A percentile compares a stretch with the other conserved stretches of the same genome.
These are phyloP conservation scores for Colletotrichum limetticola DNA, from an alignment of 2,329 filamentous ascomycete species.

Conservation along the genomic window DNA sequence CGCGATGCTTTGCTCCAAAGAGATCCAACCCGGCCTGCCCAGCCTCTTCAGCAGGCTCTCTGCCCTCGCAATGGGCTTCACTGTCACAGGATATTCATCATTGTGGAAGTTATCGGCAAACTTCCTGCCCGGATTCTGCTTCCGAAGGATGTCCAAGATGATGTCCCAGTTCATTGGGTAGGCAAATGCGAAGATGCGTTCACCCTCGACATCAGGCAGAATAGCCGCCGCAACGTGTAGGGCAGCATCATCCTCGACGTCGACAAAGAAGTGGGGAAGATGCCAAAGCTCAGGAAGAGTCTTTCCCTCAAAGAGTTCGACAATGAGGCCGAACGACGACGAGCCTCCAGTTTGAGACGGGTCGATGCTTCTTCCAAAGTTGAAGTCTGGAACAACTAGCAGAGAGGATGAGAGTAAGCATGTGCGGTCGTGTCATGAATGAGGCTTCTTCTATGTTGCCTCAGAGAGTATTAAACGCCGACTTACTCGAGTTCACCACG, in stretches of 20 bases:
- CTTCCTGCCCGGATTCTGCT: conserved; percentile 28
- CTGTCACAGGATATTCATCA: conserved; percentile 10
- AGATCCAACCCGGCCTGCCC: not conserved
- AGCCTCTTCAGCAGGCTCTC: not conserved
- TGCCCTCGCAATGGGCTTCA: conserved; percentile 14
- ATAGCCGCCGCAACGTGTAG: conserved; percentile 64
- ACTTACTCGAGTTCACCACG: conserved; percentile 22
- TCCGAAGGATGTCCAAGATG: conserved; percentile 44
- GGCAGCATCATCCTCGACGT: conserved; percentile 60
- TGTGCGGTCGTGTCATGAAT: conserved; percentile 36
- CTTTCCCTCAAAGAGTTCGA: conserved; percentile 38
- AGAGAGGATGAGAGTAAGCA: conserved; percentile 29
- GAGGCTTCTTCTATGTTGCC: not conserved
- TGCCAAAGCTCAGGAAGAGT: conserved; percentile 10
- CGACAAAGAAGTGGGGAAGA: conserved; percentile 49
- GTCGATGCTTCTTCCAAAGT: conserved; percentile 40
- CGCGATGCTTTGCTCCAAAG: conserved; percentile 10
- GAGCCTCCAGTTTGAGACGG: conserved; percentile 34
- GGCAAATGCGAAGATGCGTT: conserved; percentile 66
- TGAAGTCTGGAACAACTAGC: conserved; percentile 43
- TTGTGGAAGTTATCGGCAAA: conserved; percentile 36
- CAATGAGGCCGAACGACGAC: conserved; percentile 38
- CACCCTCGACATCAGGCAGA: conserved; percentile 53
- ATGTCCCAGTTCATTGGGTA: conserved; percentile 58
- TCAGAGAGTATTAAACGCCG: not conserved